Evolutionary conservation across 2,329 filamentous ascomycete species (phyloP).

Genomic region (Arthrobotrys conoides): DNA sequence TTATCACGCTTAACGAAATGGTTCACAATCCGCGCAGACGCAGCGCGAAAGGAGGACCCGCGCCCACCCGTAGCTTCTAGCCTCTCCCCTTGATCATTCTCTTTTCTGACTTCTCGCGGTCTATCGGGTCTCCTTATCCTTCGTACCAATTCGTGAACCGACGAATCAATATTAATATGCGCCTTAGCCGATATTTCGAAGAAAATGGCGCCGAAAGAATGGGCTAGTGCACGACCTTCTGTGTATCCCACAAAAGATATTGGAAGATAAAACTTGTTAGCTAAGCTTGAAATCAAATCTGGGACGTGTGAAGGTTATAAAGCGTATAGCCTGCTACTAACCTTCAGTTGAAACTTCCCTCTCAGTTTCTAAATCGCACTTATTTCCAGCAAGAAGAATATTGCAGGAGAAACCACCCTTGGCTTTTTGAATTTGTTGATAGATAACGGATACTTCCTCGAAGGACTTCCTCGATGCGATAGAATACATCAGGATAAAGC

Average conservation of each 20-base stretch:
- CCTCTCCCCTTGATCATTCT: neutral
- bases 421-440: conserved; percentile 96
- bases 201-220: neutral
- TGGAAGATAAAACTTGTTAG: too few relatives aligned
- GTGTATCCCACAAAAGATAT: neutral
- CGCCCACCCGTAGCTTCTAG: neutral
- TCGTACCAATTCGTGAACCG: conserved; percentile 5
- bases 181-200: neutral
- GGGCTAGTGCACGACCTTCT: conserved; percentile 1
- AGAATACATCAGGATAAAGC: conserved; percentile 96
- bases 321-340: too few relatives aligned
- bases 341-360: conserved; percentile 92
- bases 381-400: conserved; percentile 98
- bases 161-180: neutral
- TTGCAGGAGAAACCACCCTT: conserved; percentile 92
- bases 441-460: conserved; percentile 97
- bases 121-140: neutral
- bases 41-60: neutral
- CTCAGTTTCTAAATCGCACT: conserved; percentile 95
- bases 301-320: too few relatives aligned
- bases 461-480: conserved; percentile 98
- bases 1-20: neutral
- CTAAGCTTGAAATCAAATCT: too few relatives aligned
- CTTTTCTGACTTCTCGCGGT: neutral
- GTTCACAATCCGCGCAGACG: neutral